Percentiles rank a stretch among this genome's conserved stretches.
phyloP scores from a whole-genome alignment of 371 early-diverging fungal species.

The Lichtheimia ramosa region DNA sequence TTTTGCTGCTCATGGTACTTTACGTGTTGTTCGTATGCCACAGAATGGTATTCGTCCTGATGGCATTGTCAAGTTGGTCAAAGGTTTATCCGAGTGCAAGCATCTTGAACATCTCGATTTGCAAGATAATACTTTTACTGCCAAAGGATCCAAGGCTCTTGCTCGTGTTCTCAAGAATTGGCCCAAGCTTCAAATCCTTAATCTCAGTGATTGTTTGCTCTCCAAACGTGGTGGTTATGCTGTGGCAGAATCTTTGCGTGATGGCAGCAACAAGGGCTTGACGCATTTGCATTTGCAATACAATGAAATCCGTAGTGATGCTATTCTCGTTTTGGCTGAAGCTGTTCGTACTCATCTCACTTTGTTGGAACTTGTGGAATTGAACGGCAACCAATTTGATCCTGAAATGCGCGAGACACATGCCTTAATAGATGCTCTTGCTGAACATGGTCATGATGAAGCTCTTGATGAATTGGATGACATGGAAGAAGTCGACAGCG shows the following conservation, averaged over 20 bases:
- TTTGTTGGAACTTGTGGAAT: constrained; percentile 67
- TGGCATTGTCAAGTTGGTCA: constrained; percentile 76
- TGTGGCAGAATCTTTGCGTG: constrained; percentile 66
- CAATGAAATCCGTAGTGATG: constrained; percentile 85
- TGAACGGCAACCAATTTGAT: constrained; percentile 92
- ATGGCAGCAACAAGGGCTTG: constrained; percentile 55
- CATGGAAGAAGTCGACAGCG: constrained; percentile 87
- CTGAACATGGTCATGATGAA: constrained; percentile 69
- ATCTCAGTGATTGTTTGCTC: constrained; percentile 91
- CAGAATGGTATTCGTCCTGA: constrained; percentile 97
- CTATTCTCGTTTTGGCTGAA: constrained; percentile 65
- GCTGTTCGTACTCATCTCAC: constrained; percentile 64
- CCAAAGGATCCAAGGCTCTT: constrained; percentile 77
- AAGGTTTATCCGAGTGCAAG: constrained; percentile 71
- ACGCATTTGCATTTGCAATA: constrained; percentile 78
- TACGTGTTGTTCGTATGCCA: constrained; percentile 88
- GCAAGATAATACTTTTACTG: constrained; percentile 97
- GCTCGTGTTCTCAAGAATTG: constrained; percentile 77
- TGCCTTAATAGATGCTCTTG: constrained; percentile 71
- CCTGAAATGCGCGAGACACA: constrained; percentile 76
- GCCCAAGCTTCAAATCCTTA: constrained; percentile 76
- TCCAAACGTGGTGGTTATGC: constrained; percentile 69
- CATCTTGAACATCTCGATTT: constrained; percentile 81
- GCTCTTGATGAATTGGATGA: constrained; percentile 92
- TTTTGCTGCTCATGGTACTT: constrained; percentile 74